Conservation (phyloP, 345 rosid species). For the Isatis tinctoria region DNA sequence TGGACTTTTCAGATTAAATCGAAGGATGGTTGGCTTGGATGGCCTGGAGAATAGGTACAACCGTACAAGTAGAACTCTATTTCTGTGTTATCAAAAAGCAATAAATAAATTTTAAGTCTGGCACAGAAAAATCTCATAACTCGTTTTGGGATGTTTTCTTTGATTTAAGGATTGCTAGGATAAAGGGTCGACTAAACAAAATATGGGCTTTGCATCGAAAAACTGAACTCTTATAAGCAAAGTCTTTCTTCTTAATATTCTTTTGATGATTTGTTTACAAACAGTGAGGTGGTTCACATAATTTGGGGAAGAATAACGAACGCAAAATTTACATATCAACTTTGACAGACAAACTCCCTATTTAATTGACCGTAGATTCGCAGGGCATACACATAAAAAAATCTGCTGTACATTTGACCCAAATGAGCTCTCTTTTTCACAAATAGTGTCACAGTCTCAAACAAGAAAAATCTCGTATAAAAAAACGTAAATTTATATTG, state of each 20-base stretch:
- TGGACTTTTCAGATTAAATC: background rate
- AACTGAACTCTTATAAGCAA: background rate
- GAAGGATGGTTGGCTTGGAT: background rate
- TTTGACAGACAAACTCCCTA: background rate
- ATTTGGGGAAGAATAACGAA: background rate
- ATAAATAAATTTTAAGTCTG: background rate
- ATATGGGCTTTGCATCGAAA: background rate
- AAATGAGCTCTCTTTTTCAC: background rate
- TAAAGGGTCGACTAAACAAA: background rate
- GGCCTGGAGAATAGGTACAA: background rate
- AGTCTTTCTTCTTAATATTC: background rate
- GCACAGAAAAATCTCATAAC: background rate
- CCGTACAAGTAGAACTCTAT: too few relatives aligned
- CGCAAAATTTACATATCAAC: background rate
- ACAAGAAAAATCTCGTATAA: background rate
- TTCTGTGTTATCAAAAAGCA: background rate
- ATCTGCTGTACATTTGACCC: background rate
- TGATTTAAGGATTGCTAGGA: background rate
- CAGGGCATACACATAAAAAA: background rate
- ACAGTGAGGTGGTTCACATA: background rate
- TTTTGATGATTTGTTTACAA: background rate
- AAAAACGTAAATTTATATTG: background rate
- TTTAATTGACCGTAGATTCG: background rate
- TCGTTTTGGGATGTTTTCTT: background rate
- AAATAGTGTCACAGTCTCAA: conserved; percentile 1